These are phyloP conservation scores for Malus asiatica DNA, from an alignment of 306 rosid genomes.

Conservation along the genomic window DNA sequence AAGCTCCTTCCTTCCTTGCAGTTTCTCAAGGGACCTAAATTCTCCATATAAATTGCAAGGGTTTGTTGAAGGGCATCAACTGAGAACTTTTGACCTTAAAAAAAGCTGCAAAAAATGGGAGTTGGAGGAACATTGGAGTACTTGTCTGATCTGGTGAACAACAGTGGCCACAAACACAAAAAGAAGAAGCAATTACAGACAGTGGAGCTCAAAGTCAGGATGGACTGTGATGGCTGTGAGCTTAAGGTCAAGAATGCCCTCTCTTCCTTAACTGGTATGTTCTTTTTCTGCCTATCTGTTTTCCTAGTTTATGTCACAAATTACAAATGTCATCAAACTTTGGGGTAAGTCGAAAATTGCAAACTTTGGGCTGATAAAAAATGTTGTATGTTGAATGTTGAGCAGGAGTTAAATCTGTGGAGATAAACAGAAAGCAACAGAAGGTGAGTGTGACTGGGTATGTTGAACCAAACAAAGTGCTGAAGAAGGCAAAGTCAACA, in stretches of 20 bases:
- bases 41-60: background rate
- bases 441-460: constrained; percentile 79
- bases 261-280: constrained; percentile 64
- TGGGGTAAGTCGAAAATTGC: background rate
- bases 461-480: constrained; percentile 84
- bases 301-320: background rate
- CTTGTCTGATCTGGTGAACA: constrained; percentile 73
- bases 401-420: constrained; percentile 89
- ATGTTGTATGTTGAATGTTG: constrained; percentile 15
- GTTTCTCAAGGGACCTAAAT: constrained; percentile 23
- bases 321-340: background rate
- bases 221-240: constrained; percentile 99
- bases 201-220: constrained; percentile 82
- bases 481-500: constrained; percentile 88
- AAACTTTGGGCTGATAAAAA: background rate
- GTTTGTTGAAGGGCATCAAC: background rate
- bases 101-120: constrained; percentile 55
- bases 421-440: constrained; percentile 89
- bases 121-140: constrained; percentile 79
- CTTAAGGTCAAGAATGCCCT: constrained; percentile 91
- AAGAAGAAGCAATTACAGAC: constrained; percentile 78
- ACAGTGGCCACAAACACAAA: constrained; percentile 46
- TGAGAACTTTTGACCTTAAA: background rate
- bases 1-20: constrained; percentile 20
- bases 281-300: background rate